Percentiles rank a stretch among this genome's conserved stretches.
Evolutionary conservation across 495 filamentous ascomycete genomes (phyloP).

Genomic region (Lepidopterella palustris): DNA sequence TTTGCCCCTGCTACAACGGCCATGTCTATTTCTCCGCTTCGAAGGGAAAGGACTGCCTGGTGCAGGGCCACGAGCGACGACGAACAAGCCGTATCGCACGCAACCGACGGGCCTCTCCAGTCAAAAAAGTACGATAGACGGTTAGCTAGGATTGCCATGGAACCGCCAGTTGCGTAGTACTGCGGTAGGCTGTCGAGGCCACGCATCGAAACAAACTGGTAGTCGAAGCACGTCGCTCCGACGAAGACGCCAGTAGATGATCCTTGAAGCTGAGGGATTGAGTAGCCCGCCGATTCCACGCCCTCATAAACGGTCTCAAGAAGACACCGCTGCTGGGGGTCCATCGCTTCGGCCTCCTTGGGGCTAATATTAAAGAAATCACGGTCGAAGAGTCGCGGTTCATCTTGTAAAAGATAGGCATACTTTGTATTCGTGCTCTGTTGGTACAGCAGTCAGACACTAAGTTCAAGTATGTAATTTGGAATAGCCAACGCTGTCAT

Average conservation of each 20-base stretch:
- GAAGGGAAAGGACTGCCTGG: slow-evolving; percentile 5
- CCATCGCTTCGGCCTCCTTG: slow-evolving; percentile 6
- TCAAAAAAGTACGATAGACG: slow-evolving; percentile 22
- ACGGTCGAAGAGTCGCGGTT: neutral
- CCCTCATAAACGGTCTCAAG: slow-evolving; percentile 13
- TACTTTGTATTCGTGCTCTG: neutral
- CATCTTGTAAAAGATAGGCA: slow-evolving; percentile 1
- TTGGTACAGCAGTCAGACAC: too few species aligned
- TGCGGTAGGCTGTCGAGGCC: neutral
- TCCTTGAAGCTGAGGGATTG: neutral
- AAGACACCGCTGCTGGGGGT: slow-evolving; percentile 12
- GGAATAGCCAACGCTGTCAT: too few species aligned
- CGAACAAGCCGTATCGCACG: slow-evolving; percentile 19
- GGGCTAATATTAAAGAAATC: slow-evolving; percentile 10
- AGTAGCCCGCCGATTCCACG: neutral
- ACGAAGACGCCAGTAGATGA: slow-evolving; percentile 6
- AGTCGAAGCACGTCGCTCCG: slow-evolving; percentile 27
- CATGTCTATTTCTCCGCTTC: neutral
- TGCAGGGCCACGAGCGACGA: slow-evolving; percentile 16
- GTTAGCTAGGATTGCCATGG: slow-evolving; percentile 8
- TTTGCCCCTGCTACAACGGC: neutral
- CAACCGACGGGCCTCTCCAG: slow-evolving; percentile 12
- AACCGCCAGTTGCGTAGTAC: neutral
- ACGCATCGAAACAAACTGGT: neutral
- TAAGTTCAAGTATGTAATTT: too few species aligned